phyloP scores from a whole-genome alignment of 2,329 filamentous ascomycete species.

The Penicillium sp. region DNA sequence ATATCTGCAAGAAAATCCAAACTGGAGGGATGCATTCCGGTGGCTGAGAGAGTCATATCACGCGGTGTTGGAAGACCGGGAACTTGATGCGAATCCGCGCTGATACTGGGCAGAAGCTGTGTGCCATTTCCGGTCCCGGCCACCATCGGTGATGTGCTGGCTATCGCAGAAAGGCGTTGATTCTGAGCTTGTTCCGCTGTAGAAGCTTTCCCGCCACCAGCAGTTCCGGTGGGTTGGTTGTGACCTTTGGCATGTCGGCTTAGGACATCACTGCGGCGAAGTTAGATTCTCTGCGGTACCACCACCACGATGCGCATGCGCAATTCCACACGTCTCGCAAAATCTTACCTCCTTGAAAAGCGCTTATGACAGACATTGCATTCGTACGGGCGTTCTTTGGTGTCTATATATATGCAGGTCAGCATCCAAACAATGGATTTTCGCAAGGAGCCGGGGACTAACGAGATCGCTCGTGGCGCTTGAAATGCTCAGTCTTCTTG shows the following conservation, averaged over 20 bases:
- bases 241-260: conserved; percentile 51
- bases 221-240: conserved; percentile 25
- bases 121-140: conserved; percentile 11
- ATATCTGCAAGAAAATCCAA: conserved; percentile 40
- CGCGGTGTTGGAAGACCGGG: conserved; percentile 18
- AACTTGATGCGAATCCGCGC: conserved; percentile 14
- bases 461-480: conserved; percentile 54
- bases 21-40: conserved; percentile 33
- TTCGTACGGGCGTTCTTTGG: conserved; percentile 51
- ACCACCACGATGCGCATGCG: background rate
- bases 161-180: conserved; percentile 23
- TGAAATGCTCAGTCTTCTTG: conserved; percentile 53
- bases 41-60: conserved; percentile 26
- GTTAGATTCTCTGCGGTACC: conserved; percentile 10
- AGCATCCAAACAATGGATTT: conserved; percentile 1
- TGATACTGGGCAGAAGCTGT: conserved; percentile 14
- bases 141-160: conserved; percentile 10
- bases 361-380: conserved; percentile 52
- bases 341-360: conserved; percentile 49
- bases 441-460: conserved; percentile 23
- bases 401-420: conserved; percentile 43
- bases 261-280: conserved; percentile 42
- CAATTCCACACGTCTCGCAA: background rate
- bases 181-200: conserved; percentile 21
- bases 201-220: conserved; percentile 27